Conservation (phyloP, 2,329 filamentous ascomycete genomes). For the Chrysoporthe puriensis region DNA sequence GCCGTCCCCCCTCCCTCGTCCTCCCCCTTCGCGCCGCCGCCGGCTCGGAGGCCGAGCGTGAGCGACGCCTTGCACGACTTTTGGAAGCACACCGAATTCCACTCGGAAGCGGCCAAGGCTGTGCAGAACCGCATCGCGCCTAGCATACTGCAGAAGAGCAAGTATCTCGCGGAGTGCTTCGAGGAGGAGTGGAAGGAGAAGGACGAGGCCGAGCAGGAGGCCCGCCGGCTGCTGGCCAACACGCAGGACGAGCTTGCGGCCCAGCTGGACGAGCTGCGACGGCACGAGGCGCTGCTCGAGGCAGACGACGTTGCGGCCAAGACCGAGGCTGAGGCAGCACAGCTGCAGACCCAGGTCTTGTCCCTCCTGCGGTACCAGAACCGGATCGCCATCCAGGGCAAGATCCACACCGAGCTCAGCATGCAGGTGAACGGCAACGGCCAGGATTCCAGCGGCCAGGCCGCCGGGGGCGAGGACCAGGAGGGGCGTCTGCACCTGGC, state of each 20-base stretch:
- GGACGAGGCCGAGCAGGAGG: conserved; percentile 69
- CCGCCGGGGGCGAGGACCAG: conserved; percentile 45
- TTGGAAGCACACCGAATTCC: conserved; percentile 26
- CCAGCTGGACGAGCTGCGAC: conserved; percentile 57
- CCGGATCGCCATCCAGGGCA: conserved; percentile 54
- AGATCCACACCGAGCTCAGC: conserved; percentile 54
- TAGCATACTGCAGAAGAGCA: conserved; percentile 72
- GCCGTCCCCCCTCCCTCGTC: conserved; percentile 73
- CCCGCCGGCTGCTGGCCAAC: conserved; percentile 66
- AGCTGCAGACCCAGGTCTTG: conserved; percentile 43
- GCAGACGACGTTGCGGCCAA: conserved; percentile 57
- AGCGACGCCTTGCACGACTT: conserved; percentile 51
- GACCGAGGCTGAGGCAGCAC: conserved; percentile 54
- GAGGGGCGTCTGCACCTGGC: conserved; percentile 63
- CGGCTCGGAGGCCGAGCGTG: conserved; percentile 58
- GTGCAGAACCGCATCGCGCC: conserved; percentile 71
- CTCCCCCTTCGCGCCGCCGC: conserved; percentile 68
- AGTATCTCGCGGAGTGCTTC: conserved; percentile 70
- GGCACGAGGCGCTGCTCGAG: conserved; percentile 53
- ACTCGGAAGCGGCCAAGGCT: conserved; percentile 67
- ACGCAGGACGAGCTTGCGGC: conserved; percentile 70
- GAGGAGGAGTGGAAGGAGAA: conserved; percentile 78
- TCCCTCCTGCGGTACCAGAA: conserved; percentile 51
- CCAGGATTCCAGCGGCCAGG: conserved; percentile 36
- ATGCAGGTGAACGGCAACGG: conserved; percentile 49